Percentiles rank a stretch among this genome's conserved stretches.
Evolutionary conservation across 192 early-diverging fungal genomes (phyloP).

Genomic region (Pilaira anomala): DNA sequence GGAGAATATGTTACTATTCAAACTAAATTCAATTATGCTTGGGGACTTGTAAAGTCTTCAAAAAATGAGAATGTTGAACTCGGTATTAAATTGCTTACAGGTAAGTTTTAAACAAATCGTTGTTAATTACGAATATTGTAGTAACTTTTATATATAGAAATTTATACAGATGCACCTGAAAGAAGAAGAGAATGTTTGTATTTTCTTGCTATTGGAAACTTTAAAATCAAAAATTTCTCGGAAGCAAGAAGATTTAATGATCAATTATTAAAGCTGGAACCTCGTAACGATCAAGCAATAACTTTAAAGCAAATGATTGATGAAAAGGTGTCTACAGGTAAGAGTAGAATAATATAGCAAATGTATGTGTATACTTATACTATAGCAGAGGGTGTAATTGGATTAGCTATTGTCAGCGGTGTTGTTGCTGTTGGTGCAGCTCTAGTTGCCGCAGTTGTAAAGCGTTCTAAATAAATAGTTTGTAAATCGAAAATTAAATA

Average conservation of each 20-base stretch:
- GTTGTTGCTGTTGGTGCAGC: slow-evolving; percentile 66
- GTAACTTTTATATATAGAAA: slow-evolving; percentile 57
- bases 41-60: slow-evolving; percentile 80
- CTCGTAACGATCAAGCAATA: slow-evolving; percentile 78
- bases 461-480: slow-evolving; percentile 24
- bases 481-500: too few species aligned
- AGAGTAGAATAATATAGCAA: background rate
- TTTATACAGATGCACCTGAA: slow-evolving; percentile 77
- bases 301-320: slow-evolving; percentile 75
- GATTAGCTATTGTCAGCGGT: slow-evolving; percentile 83
- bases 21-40: slow-evolving; percentile 97
- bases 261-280: slow-evolving; percentile 78
- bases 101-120: slow-evolving; percentile 35
- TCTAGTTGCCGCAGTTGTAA: slow-evolving; percentile 52
- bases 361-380: background rate
- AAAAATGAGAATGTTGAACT: slow-evolving; percentile 63
- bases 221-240: slow-evolving; percentile 84
- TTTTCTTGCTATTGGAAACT: slow-evolving; percentile 89
- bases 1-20: slow-evolving; percentile 67
- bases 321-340: slow-evolving; percentile 64
- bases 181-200: slow-evolving; percentile 93
- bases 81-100: slow-evolving; percentile 75
- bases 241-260: slow-evolving; percentile 81
- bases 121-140: background rate
- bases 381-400: slow-evolving; percentile 82